These are phyloP conservation scores for Syncephalastrum sp. DNA, from an alignment of 371 early-diverging fungal species.

Conservation along the genomic window DNA sequence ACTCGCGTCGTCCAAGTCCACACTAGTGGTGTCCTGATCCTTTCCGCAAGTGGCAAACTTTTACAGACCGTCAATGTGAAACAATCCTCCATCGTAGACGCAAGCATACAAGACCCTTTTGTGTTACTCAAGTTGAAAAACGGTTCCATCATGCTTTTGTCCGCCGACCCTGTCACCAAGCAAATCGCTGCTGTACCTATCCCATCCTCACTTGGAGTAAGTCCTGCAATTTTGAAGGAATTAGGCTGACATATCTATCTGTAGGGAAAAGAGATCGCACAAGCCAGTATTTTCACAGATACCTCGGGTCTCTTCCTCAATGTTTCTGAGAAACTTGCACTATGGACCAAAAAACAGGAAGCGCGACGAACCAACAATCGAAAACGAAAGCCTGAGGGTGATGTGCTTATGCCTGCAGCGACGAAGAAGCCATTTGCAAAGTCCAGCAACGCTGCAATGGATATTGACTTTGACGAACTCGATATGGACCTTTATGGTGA, in stretches of 20 bases:
- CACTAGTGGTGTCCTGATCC: slow-evolving; percentile 65
- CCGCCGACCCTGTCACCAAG: slow-evolving; percentile 54
- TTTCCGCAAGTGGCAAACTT: slow-evolving; percentile 68
- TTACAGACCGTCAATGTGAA: slow-evolving; percentile 61
- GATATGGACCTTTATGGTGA: slow-evolving; percentile 70
- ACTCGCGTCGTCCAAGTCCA: slow-evolving; percentile 82
- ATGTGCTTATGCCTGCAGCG: slow-evolving; percentile 4
- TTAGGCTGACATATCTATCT: background rate
- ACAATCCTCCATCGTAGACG: slow-evolving; percentile 65
- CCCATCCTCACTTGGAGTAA: slow-evolving; percentile 46
- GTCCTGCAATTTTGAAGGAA: background rate
- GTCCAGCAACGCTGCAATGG: slow-evolving; percentile 7
- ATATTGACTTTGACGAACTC: slow-evolving; percentile 51
- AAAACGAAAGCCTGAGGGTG: slow-evolving; percentile 31
- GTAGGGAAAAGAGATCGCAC: slow-evolving; percentile 39
- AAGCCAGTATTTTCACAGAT: slow-evolving; percentile 64
- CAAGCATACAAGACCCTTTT: slow-evolving; percentile 81
- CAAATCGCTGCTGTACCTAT: slow-evolving; percentile 36
- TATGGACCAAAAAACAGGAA: slow-evolving; percentile 4
- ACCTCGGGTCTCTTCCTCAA: slow-evolving; percentile 49
- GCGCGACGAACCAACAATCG: background rate
- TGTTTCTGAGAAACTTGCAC: slow-evolving; percentile 26
- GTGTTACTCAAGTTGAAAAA: slow-evolving; percentile 70
- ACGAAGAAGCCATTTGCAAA: slow-evolving; percentile 16
- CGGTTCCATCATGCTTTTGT: slow-evolving; percentile 61